Evolutionary conservation across 495 filamentous ascomycete genomes (phyloP), one percentile per base, ranked within the genome.

Genomic region (Talaromyces stipitatus): DNA sequence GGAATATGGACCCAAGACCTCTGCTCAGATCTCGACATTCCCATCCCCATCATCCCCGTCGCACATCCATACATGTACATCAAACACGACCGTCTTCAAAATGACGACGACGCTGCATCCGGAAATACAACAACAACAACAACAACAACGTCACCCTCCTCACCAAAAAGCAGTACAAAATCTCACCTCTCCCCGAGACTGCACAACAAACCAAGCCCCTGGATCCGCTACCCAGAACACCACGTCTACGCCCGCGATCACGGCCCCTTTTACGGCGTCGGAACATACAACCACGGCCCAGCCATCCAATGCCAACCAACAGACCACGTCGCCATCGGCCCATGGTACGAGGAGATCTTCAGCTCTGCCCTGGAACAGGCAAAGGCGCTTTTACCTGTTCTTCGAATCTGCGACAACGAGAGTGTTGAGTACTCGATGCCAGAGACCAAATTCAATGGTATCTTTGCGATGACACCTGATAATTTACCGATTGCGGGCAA

Each of bases 241-340:
- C 69, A 68, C n/a, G 68, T 70, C 12, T 72, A 72, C 36, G 63
- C 65, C 10, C 61, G 69, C 28, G 68, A 72, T 16, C 69, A 72
- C 36, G 69, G 68, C 9, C 56, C 62, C 11, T 66, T 61, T 41
- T 68, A 66, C 46, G 68, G 69, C 0, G 43, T 70, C 12, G 69
- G 69, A 8, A 69, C 64, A 14, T 72, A 72, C 43, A 57, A 70
- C 18, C 69, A 72, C 41, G 28, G 59, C 4, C 68, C 69, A 4
- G 36, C 36, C 0, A 10, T 68, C 6, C 33, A 62, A 16, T 27
- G 63, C 5, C 27, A 62, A 22, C 66, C 69, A 10, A 58, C 22
- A 11, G 33, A 58, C 1, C 36, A 41, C 36, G 64, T 57, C 3
- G 69, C 68, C 2, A 61, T 64, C 36, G 69, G 69, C 6, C 41